Percentiles rank a stretch among this genome's conserved stretches.
Evolutionary conservation across 345 rosid species (phyloP).

Genomic region (Moricandia arvensis): DNA sequence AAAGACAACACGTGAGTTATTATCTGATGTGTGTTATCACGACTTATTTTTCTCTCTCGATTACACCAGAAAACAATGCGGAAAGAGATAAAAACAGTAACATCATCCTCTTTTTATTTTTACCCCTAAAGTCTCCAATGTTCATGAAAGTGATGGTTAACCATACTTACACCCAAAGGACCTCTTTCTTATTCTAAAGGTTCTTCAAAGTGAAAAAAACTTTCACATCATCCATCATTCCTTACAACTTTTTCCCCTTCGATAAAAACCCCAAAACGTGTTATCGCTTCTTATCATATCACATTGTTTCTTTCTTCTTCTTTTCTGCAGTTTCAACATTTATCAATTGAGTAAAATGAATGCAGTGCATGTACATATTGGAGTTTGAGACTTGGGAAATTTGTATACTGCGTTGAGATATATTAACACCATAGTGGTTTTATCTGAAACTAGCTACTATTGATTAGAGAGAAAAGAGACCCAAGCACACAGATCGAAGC

Average conservation of each 20-base stretch:
- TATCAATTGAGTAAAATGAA: background rate
- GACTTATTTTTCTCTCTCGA: background rate
- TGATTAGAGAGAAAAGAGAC: too few species aligned
- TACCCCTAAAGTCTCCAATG: constrained; percentile 7
- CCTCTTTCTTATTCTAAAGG: constrained; percentile 11
- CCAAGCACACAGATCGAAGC: too few species aligned
- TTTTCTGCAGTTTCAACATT: background rate
- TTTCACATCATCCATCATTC: constrained; percentile 35
- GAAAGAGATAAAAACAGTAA: constrained; percentile 18
- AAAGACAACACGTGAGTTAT: constrained; percentile 7
- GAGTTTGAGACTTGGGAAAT: background rate
- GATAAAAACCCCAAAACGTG: background rate
- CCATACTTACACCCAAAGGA: constrained; percentile 17
- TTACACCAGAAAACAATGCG: constrained; percentile 29
- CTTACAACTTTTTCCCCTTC: too few species aligned
- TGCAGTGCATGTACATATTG: background rate
- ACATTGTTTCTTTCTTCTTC: background rate
- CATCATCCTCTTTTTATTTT: constrained; percentile 9
- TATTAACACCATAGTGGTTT: too few species aligned
- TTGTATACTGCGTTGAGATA: background rate
- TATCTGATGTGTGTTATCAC: background rate
- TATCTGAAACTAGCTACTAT: too few species aligned
- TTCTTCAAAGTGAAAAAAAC: constrained; percentile 13
- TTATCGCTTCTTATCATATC: background rate
- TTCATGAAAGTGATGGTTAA: constrained; percentile 33